Evolutionary conservation across 1,139 yeast species (phyloP).

Genomic region (Tardiomyces depauwii): DNA sequence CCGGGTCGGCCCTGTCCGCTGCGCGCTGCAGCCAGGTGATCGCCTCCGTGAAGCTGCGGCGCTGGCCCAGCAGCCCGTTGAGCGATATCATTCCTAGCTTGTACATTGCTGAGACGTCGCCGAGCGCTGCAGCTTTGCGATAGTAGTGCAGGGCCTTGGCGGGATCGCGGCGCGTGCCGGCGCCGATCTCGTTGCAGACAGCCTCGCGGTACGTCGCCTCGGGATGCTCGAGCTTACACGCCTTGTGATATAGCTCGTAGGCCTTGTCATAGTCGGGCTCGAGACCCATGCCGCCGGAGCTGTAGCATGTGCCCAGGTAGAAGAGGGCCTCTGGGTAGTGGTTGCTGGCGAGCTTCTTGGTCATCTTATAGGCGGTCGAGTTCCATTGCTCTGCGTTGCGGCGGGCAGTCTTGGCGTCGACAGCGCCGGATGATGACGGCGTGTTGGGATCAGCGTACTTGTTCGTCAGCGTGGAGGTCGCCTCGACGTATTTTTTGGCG

Average conservation of each 20-base stretch:
- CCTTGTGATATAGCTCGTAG: constrained; percentile 42
- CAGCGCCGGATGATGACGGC: constrained; percentile 15
- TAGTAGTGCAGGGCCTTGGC: constrained; percentile 42
- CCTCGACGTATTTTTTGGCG: constrained; percentile 27
- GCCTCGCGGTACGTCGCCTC: constrained; percentile 57
- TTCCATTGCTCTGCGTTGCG: constrained; percentile 44
- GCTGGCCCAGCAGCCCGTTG: constrained; percentile 37
- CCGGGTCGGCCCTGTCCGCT: constrained; percentile 32
- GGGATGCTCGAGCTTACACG: constrained; percentile 45
- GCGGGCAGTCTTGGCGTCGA: constrained; percentile 33
- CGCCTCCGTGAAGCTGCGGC: constrained; percentile 37
- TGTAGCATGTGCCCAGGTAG: constrained; percentile 48
- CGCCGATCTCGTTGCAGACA: constrained; percentile 55
- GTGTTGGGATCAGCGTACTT: constrained; percentile 24
- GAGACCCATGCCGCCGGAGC: constrained; percentile 42
- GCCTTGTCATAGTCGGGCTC: constrained; percentile 49
- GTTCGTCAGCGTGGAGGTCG: constrained; percentile 20
- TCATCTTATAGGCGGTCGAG: constrained; percentile 45
- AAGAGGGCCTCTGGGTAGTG: constrained; percentile 42
- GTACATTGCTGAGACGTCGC: constrained; percentile 53
- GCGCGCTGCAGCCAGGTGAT: constrained; percentile 49
- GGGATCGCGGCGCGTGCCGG: constrained; percentile 39
- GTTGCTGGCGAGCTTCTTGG: constrained; percentile 37
- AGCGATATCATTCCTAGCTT: constrained; percentile 54
- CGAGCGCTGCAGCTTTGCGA: constrained; percentile 44